phyloP scores from a whole-genome alignment of 2,329 filamentous ascomycete species.

The Tolypocladium album region DNA sequence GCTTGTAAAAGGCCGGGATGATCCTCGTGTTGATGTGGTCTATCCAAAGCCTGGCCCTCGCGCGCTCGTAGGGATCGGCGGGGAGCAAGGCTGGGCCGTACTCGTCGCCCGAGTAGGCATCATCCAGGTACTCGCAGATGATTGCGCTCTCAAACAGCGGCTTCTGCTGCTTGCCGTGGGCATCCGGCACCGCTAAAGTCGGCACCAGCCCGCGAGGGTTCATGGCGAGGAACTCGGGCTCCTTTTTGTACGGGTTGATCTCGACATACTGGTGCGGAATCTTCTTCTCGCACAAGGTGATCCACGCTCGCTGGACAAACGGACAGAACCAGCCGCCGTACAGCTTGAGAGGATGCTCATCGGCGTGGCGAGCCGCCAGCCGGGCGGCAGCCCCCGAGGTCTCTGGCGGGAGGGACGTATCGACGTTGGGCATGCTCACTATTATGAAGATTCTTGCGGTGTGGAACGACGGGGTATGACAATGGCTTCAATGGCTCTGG shows the following conservation, averaged over 20 bases:
- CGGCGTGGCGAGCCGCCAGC: conserved; percentile 33
- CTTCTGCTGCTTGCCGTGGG: conserved; percentile 26
- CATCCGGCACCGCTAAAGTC: conserved; percentile 43
- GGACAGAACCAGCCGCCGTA: conserved; percentile 70
- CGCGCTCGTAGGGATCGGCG: conserved; percentile 50
- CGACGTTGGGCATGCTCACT: conserved; percentile 30
- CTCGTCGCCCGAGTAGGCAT: conserved; percentile 45
- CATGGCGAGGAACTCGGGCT: conserved; percentile 52
- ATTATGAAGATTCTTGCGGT: background rate
- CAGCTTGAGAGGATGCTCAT: conserved; percentile 46
- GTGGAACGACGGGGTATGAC: background rate
- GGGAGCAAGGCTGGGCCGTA: conserved; percentile 45
- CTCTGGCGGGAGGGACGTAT: conserved; percentile 34
- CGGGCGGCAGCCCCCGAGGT: conserved; percentile 38
- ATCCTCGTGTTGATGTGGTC: conserved; percentile 60
- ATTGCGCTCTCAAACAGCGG: conserved; percentile 64
- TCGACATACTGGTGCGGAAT: conserved; percentile 68
- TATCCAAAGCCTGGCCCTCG: conserved; percentile 60
- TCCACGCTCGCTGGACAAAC: conserved; percentile 62
- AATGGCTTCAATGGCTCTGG: no score
- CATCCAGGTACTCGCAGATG: conserved; percentile 67
- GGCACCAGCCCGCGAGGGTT: conserved; percentile 71
- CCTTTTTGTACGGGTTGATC: conserved; percentile 71
- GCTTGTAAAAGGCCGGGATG: conserved; percentile 57
- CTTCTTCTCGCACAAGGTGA: conserved; percentile 61